Base-by-base conservation (phyloP, 78 protist species). In the Cavenderia fasciculata region DNA sequence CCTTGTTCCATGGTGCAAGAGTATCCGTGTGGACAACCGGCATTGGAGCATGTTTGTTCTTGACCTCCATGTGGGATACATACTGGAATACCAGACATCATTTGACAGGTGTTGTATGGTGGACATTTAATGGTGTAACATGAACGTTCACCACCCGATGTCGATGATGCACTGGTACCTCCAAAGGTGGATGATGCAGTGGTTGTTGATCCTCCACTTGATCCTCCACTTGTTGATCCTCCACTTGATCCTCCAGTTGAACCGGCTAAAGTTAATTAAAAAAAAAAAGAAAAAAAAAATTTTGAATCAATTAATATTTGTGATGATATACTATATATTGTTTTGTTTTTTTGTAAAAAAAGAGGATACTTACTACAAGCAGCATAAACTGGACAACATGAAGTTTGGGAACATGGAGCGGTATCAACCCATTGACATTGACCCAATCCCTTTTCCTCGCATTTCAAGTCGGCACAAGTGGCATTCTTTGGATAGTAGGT, bases 331-430 rank as follows among this genome's bases (percentile, higher is more conserved):
- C 6, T 56, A 14, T n/a, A 19, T 56, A 14, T 33, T 4, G n/a
- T 21, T 6, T 3, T 8, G 18, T 4, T 38, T 4, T 4, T 19
- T 63, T 63, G 2, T 6, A 8, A 43, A 66, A 7, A 21, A 23
- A 4, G 1, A 4, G 11, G 44, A 27, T 38, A 2, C 36, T 56
- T 65, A 2, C 8, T 65, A 29, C 87, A 78, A 3, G 2, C 27
- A 34, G 87, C 59, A 18, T 16, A 6, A 47, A 74, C 52, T 78
- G 87, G 87, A 27, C 87, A 78, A 65, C 87, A 78, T 1, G 76
- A 65, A 18, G 87, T 78, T 54, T 75, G 76, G 49, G 33, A 25
- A 44, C 87, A 78, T 65, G 74, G 74, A 25, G 16, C 40, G 25
- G 87, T 43, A 0, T 78, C 87, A 23, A 65, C 54, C 87, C 73